Percentiles rank a stretch among this genome's conserved stretches.
phyloP scores from a whole-genome alignment of 2,329 filamentous ascomycete species.

The Penicillium sp. region DNA sequence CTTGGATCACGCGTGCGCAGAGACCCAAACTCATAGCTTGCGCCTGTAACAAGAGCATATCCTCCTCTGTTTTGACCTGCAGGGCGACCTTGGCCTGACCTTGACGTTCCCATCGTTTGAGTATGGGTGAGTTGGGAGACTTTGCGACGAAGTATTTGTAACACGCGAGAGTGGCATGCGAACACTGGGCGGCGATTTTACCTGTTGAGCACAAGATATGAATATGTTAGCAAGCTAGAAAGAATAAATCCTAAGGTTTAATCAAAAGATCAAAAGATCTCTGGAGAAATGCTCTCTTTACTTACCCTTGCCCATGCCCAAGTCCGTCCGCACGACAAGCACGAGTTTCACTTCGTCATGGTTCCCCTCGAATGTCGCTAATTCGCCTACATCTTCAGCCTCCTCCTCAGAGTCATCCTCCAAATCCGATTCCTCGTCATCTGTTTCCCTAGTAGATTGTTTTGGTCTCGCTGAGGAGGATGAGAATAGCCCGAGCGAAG shows the following conservation, averaged over 20 bases:
- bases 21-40: constrained; percentile 79
- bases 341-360: constrained; percentile 90
- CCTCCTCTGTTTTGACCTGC: constrained; percentile 81
- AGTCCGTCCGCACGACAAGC: constrained; percentile 83
- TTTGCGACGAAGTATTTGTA: constrained; percentile 73
- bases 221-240: background rate
- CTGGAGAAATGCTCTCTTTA: background rate
- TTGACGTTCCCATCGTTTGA: constrained; percentile 77
- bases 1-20: constrained; percentile 83
- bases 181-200: constrained; percentile 94
- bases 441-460: constrained; percentile 44
- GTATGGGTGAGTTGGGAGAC: constrained; percentile 55
- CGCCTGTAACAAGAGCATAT: constrained; percentile 69
- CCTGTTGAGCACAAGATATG: constrained; percentile 51
- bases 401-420: constrained; percentile 66
- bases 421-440: constrained; percentile 25
- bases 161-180: constrained; percentile 94
- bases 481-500: constrained; percentile 69
- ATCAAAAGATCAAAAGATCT: background rate
- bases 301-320: constrained; percentile 94
- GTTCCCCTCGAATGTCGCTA: constrained; percentile 49
- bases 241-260: background rate
- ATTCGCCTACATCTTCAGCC: constrained; percentile 53
- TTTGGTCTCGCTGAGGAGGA: constrained; percentile 41
- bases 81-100: constrained; percentile 94